Base-by-base conservation (phyloP, 805 yeast species). In the Yarrowia sp. region DNA sequence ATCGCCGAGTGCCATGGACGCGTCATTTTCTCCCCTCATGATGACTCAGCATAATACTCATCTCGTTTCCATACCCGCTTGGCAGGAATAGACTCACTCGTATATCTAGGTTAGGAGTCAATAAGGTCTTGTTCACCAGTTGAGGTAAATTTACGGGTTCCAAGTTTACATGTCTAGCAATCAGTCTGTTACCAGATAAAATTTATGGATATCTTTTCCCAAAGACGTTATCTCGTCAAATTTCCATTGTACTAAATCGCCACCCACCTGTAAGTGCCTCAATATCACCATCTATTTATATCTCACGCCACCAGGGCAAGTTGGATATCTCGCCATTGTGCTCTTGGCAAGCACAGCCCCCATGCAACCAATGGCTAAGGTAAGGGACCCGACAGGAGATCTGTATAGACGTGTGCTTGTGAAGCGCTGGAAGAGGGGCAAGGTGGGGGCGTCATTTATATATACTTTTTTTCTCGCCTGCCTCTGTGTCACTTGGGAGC, bases 291-390 rank as follows among this genome's bases (percentile, higher is more conserved):
- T 19, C 48, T 24, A 43, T 40, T 40, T 19, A 40, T 40, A 41
- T 43, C 51, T 48, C 54, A 48, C 54, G 54, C 54, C 54, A 48
- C 38, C 38, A 24, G 30, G 11, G 21, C 14, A 22, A 12, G 9
- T 19, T 28, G 21, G 24, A 30, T 19, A 46, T 48, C 54, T 48
- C 54, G 38, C 54, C 52, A 48, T 48, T 48, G 54, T 48, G 54
- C 54, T 48, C 54, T 48, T 32, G 54, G 54, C 54, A 48, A 48
- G 52, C 54, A 48, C 54, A 48, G 54, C 54, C 54, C 54, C 54
- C 28, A 48, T 48, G 54, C 54, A 48, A 30, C 38, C 40, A 33
- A 28, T 48, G 54, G 38, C 54, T 48, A 48, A 48, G 54, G 38
- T 48, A 48, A 48, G 54, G 38, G 54, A 48, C 54, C 52, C 35